Percentiles rank a stretch among this genome's conserved stretches.
phyloP scores from a whole-genome alignment of 2,329 filamentous ascomycete species.

The Capronia coronata region DNA sequence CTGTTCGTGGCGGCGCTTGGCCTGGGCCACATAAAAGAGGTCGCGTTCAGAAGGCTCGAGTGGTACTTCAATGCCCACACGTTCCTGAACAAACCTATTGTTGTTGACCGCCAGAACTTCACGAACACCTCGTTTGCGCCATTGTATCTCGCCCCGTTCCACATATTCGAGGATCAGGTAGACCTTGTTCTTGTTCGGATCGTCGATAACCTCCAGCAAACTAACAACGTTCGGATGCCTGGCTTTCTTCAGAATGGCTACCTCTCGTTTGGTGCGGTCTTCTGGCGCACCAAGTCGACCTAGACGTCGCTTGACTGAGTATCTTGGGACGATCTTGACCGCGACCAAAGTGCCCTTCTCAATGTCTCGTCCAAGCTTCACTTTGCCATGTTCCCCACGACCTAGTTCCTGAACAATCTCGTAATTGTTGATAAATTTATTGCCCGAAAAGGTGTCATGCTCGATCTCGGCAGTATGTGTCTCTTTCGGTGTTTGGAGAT shows the following conservation, averaged over 20 bases:
- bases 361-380: slow-evolving; percentile 83
- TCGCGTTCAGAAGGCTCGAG: slow-evolving; percentile 41
- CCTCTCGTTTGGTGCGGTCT: slow-evolving; percentile 80
- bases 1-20: slow-evolving; percentile 55
- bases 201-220: slow-evolving; percentile 92
- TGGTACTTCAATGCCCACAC: slow-evolving; percentile 72
- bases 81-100: slow-evolving; percentile 64
- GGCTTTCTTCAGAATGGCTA: slow-evolving; percentile 97
- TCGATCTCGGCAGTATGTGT: slow-evolving; percentile 90
- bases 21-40: slow-evolving; percentile 44
- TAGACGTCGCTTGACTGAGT: slow-evolving; percentile 87
- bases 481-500: slow-evolving; percentile 70
- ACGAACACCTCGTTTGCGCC: slow-evolving; percentile 80
- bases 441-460: slow-evolving; percentile 77
- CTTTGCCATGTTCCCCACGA: slow-evolving; percentile 92
- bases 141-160: slow-evolving; percentile 86
- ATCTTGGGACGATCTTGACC: slow-evolving; percentile 97
- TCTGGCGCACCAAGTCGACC: slow-evolving; percentile 65
- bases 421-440: slow-evolving; percentile 96
- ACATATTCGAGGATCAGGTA: slow-evolving; percentile 97
- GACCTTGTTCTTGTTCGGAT: slow-evolving; percentile 92
- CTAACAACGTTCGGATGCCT: slow-evolving; percentile 95
- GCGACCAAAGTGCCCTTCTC: slow-evolving; percentile 73
- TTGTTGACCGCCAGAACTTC: slow-evolving; percentile 80
- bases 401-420: slow-evolving; percentile 95